These are phyloP conservation scores for Angomonas ambiguus DNA, from an alignment of 208 protist species.

Conservation along the genomic window DNA sequence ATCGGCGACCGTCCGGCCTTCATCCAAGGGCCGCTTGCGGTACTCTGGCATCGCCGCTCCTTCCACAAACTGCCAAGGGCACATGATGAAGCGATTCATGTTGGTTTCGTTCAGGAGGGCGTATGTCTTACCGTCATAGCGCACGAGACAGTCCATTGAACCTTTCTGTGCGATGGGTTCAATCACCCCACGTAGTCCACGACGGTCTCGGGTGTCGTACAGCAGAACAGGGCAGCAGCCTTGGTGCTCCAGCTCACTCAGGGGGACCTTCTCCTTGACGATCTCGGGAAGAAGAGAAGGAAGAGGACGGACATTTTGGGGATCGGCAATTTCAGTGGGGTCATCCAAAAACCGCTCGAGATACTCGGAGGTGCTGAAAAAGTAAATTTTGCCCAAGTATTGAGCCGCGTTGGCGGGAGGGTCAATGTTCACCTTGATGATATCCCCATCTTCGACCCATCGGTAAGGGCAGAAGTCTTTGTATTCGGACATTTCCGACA, in stretches of 20 bases:
- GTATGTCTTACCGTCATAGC: conserved; percentile 77
- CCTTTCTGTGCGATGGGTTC: conserved; percentile 74
- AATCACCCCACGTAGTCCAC: conserved; percentile 65
- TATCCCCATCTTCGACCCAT: conserved; percentile 58
- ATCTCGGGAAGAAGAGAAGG: conserved; percentile 38
- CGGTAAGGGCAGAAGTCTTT: conserved; percentile 76
- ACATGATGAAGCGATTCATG: conserved; percentile 59
- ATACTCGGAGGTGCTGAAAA: conserved; percentile 59
- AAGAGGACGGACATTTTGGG: conserved; percentile 37
- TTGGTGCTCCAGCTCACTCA: conserved; percentile 38
- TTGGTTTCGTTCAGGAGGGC: conserved; percentile 52
- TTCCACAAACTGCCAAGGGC: conserved; percentile 81
- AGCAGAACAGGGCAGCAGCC: conserved; percentile 90
- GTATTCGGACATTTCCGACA: conserved; percentile 57
- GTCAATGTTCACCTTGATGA: conserved; percentile 22
- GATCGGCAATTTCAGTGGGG: conserved; percentile 49
- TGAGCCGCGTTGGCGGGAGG: conserved; percentile 23
- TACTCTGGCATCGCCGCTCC: conserved; percentile 54
- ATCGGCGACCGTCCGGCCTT: conserved; percentile 31
- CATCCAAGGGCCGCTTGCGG: conserved; percentile 63
- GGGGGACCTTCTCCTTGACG: not conserved
- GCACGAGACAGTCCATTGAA: conserved; percentile 50
- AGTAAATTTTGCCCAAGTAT: conserved; percentile 72
- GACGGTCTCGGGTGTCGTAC: conserved; percentile 78
- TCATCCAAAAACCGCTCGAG: conserved; percentile 56